Evolutionary conservation across 306 rosid species (phyloP).

Genomic region (Dicorynia guianensis): DNA sequence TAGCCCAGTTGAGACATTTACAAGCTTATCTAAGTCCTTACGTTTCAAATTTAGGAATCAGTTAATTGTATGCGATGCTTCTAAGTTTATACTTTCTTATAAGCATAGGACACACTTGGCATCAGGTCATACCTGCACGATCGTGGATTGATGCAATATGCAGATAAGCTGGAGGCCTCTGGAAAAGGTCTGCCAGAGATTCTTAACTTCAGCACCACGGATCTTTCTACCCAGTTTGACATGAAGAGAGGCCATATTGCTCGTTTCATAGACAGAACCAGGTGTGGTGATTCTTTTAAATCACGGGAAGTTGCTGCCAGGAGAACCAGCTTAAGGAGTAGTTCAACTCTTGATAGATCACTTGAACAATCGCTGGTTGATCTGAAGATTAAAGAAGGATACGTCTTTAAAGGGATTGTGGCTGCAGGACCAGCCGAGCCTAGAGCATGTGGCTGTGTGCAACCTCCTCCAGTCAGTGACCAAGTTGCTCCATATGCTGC

Average conservation of each 20-base stretch:
- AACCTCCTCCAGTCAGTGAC: constrained; percentile 68
- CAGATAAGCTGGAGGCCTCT: constrained; percentile 66
- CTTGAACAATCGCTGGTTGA: constrained; percentile 60
- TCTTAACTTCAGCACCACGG: constrained; percentile 51
- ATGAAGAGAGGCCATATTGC: constrained; percentile 95
- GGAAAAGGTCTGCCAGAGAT: constrained; percentile 62
- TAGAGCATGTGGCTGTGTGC: constrained; percentile 76
- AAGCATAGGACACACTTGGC: constrained; percentile 73
- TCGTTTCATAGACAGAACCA: constrained; percentile 67
- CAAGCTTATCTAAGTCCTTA: not conserved
- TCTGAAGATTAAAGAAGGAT: constrained; percentile 69
- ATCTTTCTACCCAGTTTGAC: constrained; percentile 60
- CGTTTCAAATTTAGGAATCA: not conserved
- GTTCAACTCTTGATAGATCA: constrained; percentile 45
- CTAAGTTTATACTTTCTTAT: constrained; percentile 6
- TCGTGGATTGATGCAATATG: constrained; percentile 81
- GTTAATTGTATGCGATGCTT: not conserved
- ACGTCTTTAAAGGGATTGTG: constrained; percentile 82
- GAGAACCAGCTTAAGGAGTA: constrained; percentile 45
- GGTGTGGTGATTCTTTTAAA: constrained; percentile 47
- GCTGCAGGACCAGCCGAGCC: constrained; percentile 72
- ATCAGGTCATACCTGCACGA: constrained; percentile 88
- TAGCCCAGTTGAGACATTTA: not conserved
- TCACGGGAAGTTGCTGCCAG: constrained; percentile 39
- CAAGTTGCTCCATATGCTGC: constrained; percentile 71